Evolutionary conservation across 305 asterid genomes (phyloP), one percentile per base, ranked within the genome.

Genomic region (Fraxinus platypoda): DNA sequence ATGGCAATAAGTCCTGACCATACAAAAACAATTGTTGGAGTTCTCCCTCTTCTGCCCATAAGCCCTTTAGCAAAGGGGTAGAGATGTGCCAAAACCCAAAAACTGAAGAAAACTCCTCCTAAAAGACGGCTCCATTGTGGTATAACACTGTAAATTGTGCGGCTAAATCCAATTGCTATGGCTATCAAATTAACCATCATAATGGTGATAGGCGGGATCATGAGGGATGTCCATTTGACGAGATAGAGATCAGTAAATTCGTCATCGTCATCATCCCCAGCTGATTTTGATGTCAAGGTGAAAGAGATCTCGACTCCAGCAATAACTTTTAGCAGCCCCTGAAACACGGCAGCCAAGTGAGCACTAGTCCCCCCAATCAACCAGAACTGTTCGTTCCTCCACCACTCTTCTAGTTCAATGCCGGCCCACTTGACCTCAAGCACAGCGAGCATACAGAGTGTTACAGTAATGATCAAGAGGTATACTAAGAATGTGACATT

Each of bases 381-480:
- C 97, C 97, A 92, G 80, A 92, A 92, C 68, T 92, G 94, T 76
- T 92, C 97, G 76, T 92, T 92, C 81, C 97, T 90, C 97, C 97
- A 92, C 97, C 93, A 91, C 74, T 92, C 97, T 77, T 92, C 94
- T 6, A 92, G 90, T 84, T 91, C 97, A 25, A 92, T 89, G 2
- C 97, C 94, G 0, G 97, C 86, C 97, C 97, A 92, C 79, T 90
- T 90, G 41, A 92, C 96, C 89, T 92, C 96, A 0, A 92, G 91
- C 49, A 92, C 79, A 11, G 96, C 96, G 34, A 92, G 91, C 80
- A 85, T 8, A 74, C 92, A 90, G 64, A 92, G 97, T 11, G 94
- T 91, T 15, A 92, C 79, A 1, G 93, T 88, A 46, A 92, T 92
- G 7, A 84, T 83, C 57, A 92, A 83, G 21, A 92, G 93, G 91